A percentile compares a stretch with the other conserved stretches of the same genome.
Evolutionary conservation across 1,139 yeast species (phyloP).

Genomic region (Taphrina pruni): DNA sequence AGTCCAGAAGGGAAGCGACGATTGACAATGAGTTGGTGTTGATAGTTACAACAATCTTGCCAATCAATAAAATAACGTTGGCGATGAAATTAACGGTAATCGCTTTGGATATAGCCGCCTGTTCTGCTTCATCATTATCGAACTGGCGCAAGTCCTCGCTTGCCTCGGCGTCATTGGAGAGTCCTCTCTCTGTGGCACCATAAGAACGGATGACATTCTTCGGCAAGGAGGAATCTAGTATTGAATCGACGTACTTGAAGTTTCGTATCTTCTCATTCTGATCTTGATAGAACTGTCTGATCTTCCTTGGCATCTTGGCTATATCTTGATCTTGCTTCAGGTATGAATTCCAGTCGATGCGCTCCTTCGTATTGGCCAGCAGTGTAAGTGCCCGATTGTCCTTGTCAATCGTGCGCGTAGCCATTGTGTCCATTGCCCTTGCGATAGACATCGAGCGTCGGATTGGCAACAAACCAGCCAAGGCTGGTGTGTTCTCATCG

Average conservation of each 20-base stretch:
- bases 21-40: conserved; percentile 74
- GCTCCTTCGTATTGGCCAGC: conserved; percentile 60
- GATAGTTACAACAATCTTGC: conserved; percentile 67
- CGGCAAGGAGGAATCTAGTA: conserved; percentile 75
- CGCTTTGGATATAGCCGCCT: conserved; percentile 67
- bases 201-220: conserved; percentile 68
- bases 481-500: conserved; percentile 32
- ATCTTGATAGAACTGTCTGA: conserved; percentile 45
- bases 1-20: conserved; percentile 78
- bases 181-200: conserved; percentile 51
- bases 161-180: conserved; percentile 48
- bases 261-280: conserved; percentile 68
- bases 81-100: conserved; percentile 68
- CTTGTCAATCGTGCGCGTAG: conserved; percentile 27
- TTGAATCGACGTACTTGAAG: conserved; percentile 66
- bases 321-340: conserved; percentile 49
- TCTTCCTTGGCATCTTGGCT: conserved; percentile 46
- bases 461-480: conserved; percentile 36
- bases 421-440: conserved; percentile 20
- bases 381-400: conserved; percentile 59
- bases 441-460: conserved; percentile 28
- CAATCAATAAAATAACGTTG: conserved; percentile 65
- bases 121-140: conserved; percentile 49
- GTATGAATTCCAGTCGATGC: conserved; percentile 60
- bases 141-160: conserved; percentile 47